Evolutionary conservation across 2,329 filamentous ascomycete genomes (phyloP), one percentile per base, ranked within the genome.

Genomic region (Penicillium concentricum): DNA sequence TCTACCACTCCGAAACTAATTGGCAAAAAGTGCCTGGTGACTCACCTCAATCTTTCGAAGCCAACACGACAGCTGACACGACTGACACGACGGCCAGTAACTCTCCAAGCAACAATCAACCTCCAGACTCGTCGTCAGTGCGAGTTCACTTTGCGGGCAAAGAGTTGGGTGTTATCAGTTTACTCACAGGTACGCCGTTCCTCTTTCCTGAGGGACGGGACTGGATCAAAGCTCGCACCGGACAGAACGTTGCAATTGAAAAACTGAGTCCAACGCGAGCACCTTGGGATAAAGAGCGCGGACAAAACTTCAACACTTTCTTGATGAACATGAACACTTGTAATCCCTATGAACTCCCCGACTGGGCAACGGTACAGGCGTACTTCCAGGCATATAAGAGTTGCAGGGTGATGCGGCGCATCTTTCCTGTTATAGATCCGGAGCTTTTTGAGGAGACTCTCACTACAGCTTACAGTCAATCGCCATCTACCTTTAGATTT

Each of bases 341-440:
- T 16, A 57, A 59, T 10, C 38, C 57, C 18, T 67, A 69, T 50
- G 62, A 73, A 7, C 67, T 82, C 3, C 80, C 80, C 0, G 70
- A 71, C 15, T 62, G 61, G 47, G 56, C 37, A 0, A 42, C 69
- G 5, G 64, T 77, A 1, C 69, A 76, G 18, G 43, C 63, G 2
- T 72, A 72, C 47, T 61, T 76, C 10, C 58, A 67, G 1, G 60
- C 70, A 5, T 79, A 70, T 53, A 63, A 51, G 20, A 50, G 55
- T 1, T 55, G 62, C 0, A 76, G 74, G 0, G 64, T 77, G 1
- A 69, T 82, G 54, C 72, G 73, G 10, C 70, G 77, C 0, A 67
- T 79, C 0, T 83, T 84, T 37, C 82, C 83, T 0, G 32, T 82
- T 1, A 61, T 84, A 2, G 81, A 85, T 53, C 58, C 64, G 0